These are phyloP conservation scores for Heimioporus sp. DNA, from an alignment of 768 basidiomycete species.

Conservation along the genomic window DNA sequence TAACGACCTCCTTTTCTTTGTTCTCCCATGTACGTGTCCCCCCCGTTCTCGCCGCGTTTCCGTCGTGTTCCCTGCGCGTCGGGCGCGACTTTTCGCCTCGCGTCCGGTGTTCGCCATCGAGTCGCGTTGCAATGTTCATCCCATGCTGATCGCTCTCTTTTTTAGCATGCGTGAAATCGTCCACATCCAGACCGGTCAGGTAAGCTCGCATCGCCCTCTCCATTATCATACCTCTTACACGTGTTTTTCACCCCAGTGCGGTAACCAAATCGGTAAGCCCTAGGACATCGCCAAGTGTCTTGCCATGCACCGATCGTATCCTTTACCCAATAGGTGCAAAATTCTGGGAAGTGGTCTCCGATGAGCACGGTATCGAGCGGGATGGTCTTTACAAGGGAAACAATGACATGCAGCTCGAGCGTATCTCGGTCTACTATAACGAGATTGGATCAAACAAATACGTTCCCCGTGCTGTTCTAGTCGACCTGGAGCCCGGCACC, in stretches of 20 bases:
- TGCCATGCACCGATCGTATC: slow-evolving; percentile 17
- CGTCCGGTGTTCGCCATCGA: slow-evolving; percentile 21
- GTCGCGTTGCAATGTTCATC: slow-evolving; percentile 11
- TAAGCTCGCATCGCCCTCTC: slow-evolving; percentile 33
- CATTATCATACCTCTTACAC: slow-evolving; percentile 22
- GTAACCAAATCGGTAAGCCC: slow-evolving; percentile 95
- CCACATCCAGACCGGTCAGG: slow-evolving; percentile 99
- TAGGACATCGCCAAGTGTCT: slow-evolving; percentile 14
- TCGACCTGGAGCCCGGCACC: slow-evolving; percentile 97
- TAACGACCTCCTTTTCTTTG: slow-evolving; percentile 21
- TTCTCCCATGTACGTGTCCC: slow-evolving; percentile 31
- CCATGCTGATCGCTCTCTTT: slow-evolving; percentile 27
- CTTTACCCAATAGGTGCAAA: slow-evolving; percentile 64
- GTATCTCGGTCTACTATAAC: slow-evolving; percentile 98
- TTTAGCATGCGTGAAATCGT: slow-evolving; percentile 98
- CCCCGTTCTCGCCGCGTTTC: slow-evolving; percentile 11
- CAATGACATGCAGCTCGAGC: slow-evolving; percentile 94
- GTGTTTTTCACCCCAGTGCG: slow-evolving; percentile 59
- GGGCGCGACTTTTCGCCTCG: slow-evolving; percentile 19
- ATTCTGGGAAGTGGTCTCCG: slow-evolving; percentile 98
- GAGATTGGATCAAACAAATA: slow-evolving; percentile 95
- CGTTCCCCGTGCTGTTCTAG: slow-evolving; percentile 95
- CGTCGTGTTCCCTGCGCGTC: slow-evolving; percentile 27
- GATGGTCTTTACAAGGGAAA: slow-evolving; percentile 94
- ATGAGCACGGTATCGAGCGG: slow-evolving; percentile 94